Evolutionary conservation across 2,329 filamentous ascomycete genomes (phyloP), one percentile per base, ranked within the genome.

Genomic region (Hypoxylon sp.): DNA sequence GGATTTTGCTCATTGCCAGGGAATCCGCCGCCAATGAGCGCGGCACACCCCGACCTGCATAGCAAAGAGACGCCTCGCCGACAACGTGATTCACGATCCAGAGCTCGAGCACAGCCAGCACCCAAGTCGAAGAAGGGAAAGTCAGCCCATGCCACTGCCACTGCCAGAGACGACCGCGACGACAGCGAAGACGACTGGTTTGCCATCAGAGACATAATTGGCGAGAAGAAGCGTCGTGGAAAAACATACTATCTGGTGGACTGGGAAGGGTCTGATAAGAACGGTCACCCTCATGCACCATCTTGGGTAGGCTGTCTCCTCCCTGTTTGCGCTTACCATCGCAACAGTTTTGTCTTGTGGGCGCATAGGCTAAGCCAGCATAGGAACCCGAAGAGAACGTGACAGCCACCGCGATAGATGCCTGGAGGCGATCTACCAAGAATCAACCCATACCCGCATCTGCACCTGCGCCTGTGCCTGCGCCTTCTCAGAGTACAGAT

Each of bases 211-310:
- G 77, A 76, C 55, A 82, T 83, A 21, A 61, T 82, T 11, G 75
- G 75, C 55, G 80, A 83, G 76, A 80, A 77, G 65, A 13, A 35
- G 3, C 61, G 72, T 19, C 62, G 71, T 31, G 75, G 79, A 10
- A 74, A 73, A 24, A 74, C 74, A 10, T 68, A 80, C n/a, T 91
- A 89, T 70, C 74, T 81, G 2, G 83, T 90, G 58, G 83, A 88
- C 73, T 90, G 88, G 88, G 83, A 81, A 52, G 82, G 85, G 65
- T 78, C 65, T 11, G 75, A 89, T n/a, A 66, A 71, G 1, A 87
- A 85, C 42, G 86, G 85, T 17, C 75, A 83, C 67, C 65, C 69
- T 1, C 89, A 84, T 73, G 62, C 77, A 2, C 83, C 83, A 8
- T 84, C 79, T 52, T 90, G 88, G 88, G 87, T 85, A 80, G 35